Percentiles rank a stretch among this genome's conserved stretches.
phyloP scores from a whole-genome alignment of 108 stramenopile genomes.

The Aureococcus anophagefferens region DNA sequence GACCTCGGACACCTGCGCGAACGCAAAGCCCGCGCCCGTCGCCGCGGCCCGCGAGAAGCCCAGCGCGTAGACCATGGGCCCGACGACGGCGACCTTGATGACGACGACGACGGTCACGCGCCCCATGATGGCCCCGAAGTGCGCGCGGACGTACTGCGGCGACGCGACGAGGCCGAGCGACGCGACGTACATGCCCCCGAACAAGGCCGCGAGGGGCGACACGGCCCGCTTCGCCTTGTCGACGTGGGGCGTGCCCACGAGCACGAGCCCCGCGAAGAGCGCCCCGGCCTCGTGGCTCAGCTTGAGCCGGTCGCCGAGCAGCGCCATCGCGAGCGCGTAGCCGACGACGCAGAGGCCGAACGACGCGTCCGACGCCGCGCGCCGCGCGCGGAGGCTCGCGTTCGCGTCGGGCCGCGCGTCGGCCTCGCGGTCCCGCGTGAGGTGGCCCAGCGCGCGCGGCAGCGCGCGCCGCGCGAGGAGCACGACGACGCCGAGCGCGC shows the following conservation, averaged over 20 bases:
- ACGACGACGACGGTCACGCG: slow-evolving; percentile 6
- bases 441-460: too few relatives aligned
- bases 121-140: slow-evolving; percentile 5
- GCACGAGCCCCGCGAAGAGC: slow-evolving; percentile 8
- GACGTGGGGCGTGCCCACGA: slow-evolving; percentile 13
- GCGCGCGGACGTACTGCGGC: neutral
- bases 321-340: slow-evolving; percentile 12
- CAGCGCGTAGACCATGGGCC: neutral
- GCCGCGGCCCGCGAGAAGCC: neutral
- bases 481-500: too few relatives aligned
- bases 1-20: slow-evolving; percentile 13
- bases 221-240: slow-evolving; percentile 3
- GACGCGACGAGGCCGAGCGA: slow-evolving; percentile 14
- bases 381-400: too few relatives aligned
- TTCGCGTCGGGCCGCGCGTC: too few relatives aligned
- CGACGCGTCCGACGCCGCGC: too few relatives aligned
- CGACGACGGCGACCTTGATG: slow-evolving; percentile 11
- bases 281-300: slow-evolving; percentile 13
- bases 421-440: too few relatives aligned
- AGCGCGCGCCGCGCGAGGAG: too few relatives aligned
- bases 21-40: neutral
- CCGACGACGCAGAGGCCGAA: slow-evolving; percentile 15
- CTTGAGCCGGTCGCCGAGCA: slow-evolving; percentile 2
- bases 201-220: slow-evolving; percentile 2
- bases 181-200: slow-evolving; percentile 19